Conservation (phyloP, 768 basidiomycete species). For the Ramaria rubella region DNA sequence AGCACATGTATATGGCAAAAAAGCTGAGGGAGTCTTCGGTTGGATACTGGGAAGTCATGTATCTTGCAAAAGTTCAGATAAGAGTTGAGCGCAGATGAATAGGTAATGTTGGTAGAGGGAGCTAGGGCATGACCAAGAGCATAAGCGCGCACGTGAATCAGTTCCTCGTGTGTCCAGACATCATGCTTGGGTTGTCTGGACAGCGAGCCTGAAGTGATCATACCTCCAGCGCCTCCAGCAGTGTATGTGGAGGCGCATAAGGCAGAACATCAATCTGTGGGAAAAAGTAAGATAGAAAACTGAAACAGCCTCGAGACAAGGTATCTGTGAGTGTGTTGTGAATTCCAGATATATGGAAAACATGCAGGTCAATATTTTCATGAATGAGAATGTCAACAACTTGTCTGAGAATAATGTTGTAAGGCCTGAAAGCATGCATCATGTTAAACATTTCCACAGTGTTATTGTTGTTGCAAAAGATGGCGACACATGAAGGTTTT, state of each 20-base stretch:
- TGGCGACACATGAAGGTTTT: slow-evolving; percentile 9
- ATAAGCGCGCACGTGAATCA: slow-evolving; percentile 6
- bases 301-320: background rate
- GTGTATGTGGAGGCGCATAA: background rate
- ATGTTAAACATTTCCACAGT: slow-evolving; percentile 22
- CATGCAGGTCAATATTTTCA: background rate
- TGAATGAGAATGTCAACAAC: background rate
- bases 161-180: slow-evolving; percentile 12
- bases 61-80: slow-evolving; percentile 7
- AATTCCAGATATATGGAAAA: background rate
- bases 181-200: slow-evolving; percentile 7
- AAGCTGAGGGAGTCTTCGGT: slow-evolving; percentile 15
- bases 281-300: background rate
- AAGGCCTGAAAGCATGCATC: slow-evolving; percentile 7
- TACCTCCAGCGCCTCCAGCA: background rate
- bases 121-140: slow-evolving; percentile 15
- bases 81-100: slow-evolving; percentile 10
- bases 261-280: background rate
- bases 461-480: slow-evolving; percentile 23
- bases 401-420: background rate
- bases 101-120: slow-evolving; percentile 1
- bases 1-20: slow-evolving; percentile 12
- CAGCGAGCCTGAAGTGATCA: background rate
- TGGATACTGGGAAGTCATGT: slow-evolving; percentile 5
- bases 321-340: background rate